These are phyloP conservation scores for Paecilomyces sp. DNA, from an alignment of 2,329 filamentous ascomycete species.

Conservation along the genomic window DNA sequence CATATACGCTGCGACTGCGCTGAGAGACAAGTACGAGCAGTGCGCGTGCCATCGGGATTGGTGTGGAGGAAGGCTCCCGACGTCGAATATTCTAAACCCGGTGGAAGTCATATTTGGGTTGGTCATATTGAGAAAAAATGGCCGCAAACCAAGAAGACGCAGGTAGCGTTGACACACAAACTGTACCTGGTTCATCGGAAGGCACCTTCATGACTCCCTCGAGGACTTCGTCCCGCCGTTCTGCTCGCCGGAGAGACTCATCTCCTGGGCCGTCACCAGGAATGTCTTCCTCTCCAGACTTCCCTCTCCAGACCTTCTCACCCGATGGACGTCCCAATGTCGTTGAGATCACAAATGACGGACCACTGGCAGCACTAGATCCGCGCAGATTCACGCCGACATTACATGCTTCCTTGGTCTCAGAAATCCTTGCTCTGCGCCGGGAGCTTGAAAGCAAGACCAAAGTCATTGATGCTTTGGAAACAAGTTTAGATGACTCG, in stretches of 20 bases:
- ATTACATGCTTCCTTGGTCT: slow-evolving; percentile 86
- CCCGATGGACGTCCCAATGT: slow-evolving; percentile 30
- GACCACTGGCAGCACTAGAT: slow-evolving; percentile 69
- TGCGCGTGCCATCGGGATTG: neutral
- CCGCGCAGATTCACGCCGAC: slow-evolving; percentile 92
- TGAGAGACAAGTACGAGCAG: neutral
- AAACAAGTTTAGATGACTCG: slow-evolving; percentile 63
- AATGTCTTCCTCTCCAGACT: slow-evolving; percentile 54
- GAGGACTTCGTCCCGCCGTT: slow-evolving; percentile 51
- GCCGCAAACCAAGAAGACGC: slow-evolving; percentile 41
- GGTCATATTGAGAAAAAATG: slow-evolving; percentile 15
- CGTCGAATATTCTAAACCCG: neutral
- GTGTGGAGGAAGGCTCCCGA: neutral
- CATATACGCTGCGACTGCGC: neutral
- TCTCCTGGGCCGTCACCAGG: slow-evolving; percentile 61
- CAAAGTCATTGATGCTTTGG: slow-evolving; percentile 77
- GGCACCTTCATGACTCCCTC: slow-evolving; percentile 63
- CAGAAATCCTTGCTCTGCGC: slow-evolving; percentile 80
- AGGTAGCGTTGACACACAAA: slow-evolving; percentile 48
- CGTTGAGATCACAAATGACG: slow-evolving; percentile 41
- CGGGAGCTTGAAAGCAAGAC: slow-evolving; percentile 87
- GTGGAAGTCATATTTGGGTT: neutral
- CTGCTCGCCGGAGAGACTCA: slow-evolving; percentile 57
- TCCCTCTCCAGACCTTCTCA: slow-evolving; percentile 38
- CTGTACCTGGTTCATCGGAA: slow-evolving; percentile 63